Evolutionary conservation across 1,284 basidiomycete species (phyloP).

Genomic region (Waitea zeae): DNA sequence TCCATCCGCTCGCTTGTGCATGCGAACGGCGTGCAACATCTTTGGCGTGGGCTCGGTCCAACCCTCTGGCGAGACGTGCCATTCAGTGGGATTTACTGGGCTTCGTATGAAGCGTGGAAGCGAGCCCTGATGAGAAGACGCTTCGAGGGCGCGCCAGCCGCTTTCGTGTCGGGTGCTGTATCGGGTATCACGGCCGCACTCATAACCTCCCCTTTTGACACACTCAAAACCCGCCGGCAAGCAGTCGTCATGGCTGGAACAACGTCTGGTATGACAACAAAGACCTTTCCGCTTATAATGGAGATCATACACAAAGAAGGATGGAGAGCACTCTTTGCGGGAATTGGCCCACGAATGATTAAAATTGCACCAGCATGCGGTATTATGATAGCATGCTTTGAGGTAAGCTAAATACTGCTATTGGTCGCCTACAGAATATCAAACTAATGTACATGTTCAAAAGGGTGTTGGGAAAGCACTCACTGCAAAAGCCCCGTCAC

Average conservation of each 20-base stretch:
- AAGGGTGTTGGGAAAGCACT: constrained; percentile 36
- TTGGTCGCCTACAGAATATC: not conserved
- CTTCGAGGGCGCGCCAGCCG: constrained; percentile 54
- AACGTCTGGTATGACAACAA: no score
- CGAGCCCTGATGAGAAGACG: no score
- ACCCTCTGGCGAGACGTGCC: constrained; percentile 97
- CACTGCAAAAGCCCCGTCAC: constrained; percentile 18
- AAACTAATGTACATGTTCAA: constrained; percentile 1
- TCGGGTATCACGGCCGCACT: constrained; percentile 76
- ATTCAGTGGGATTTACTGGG: constrained; percentile 91
- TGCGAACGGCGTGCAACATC: constrained; percentile 44
- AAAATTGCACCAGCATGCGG: constrained; percentile 99
- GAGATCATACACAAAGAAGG: constrained; percentile 75
- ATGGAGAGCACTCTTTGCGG: constrained; percentile 62
- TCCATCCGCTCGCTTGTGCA: constrained; percentile 47
- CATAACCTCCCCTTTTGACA: constrained; percentile 90
- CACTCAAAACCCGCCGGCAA: constrained; percentile 88
- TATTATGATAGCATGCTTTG: constrained; percentile 92
- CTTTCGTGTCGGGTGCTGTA: constrained; percentile 71
- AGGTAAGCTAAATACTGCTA: constrained; percentile 54
- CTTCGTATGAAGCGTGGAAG: constrained; percentile 57
- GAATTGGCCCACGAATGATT: constrained; percentile 74
- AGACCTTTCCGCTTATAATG: constrained; percentile 43
- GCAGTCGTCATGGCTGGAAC: constrained; percentile 42
- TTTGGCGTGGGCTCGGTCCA: constrained; percentile 85